These are phyloP conservation scores for Vanilla planifolia DNA, from an alignment of 106 monocot genomes.

Conservation along the genomic window DNA sequence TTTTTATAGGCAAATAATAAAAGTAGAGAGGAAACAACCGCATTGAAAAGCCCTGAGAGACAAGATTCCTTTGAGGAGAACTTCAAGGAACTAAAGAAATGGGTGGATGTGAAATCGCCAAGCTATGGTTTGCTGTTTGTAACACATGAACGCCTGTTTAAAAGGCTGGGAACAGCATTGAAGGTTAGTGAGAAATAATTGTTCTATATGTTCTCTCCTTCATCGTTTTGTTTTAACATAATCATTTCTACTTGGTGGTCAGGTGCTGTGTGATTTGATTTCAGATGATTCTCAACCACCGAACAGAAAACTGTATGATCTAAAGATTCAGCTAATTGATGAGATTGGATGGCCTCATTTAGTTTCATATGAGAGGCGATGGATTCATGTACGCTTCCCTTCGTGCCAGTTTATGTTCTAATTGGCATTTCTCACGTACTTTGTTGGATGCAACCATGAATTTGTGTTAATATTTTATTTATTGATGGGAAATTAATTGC, in stretches of 20 bases:
- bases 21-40: constrained; percentile 6
- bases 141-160: constrained; percentile 40
- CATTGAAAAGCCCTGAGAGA: constrained; percentile 16
- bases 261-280: constrained; percentile 66
- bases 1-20: constrained; percentile 2
- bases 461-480: too few relatives aligned
- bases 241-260: constrained; percentile 6
- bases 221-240: neutral
- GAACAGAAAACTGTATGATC: constrained; percentile 78
- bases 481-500: too few relatives aligned
- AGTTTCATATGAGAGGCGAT: constrained; percentile 62
- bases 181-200: too few relatives aligned
- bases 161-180: constrained; percentile 76
- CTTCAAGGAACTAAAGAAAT: constrained; percentile 83
- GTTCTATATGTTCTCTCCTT: neutral
- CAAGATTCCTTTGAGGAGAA: constrained; percentile 77
- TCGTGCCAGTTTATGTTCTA: constrained; percentile 39
- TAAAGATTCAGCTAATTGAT: constrained; percentile 71
- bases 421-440: constrained; percentile 7
- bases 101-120: constrained; percentile 74
- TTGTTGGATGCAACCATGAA: neutral
- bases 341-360: constrained; percentile 83
- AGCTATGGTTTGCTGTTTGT: constrained; percentile 63
- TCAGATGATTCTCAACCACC: constrained; percentile 63
- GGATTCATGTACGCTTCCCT: constrained; percentile 94